Base-by-base conservation (phyloP, 2,329 filamentous ascomycete species). In the Graphilbum ipis-grandicollis region DNA sequence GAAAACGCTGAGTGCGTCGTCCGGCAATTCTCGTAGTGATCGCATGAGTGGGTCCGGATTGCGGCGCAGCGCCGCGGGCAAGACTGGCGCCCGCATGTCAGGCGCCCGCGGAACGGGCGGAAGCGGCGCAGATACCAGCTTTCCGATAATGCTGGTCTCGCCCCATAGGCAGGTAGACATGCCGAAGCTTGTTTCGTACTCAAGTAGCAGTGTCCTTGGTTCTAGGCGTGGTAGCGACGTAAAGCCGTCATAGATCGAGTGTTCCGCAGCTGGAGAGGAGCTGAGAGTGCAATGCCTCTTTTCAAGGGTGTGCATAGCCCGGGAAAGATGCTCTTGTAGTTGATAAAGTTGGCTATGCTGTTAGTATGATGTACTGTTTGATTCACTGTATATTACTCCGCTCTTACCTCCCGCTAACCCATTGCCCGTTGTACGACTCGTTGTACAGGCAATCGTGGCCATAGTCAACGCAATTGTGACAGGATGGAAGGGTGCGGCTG, bases 381-480 rank as follows among this genome's bases (percentile, higher is more conserved):
- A n/a, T n/a, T n/a, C n/a, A n/a, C n/a, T n/a, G n/a, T n/a, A n/a
- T n/a, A n/a, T n/a, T n/a, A n/a, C n/a, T n/a, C n/a, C n/a, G n/a
- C n/a, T n/a, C n/a, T 7, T 23, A 30, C 34, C 18, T 29, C 21
- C 34, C 34, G 14, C 13, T 21, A 9, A 35, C 17, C 23, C n/a
- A 19, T 10, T 21, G 15, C 12, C 25, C 17, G 7, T 17, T 30
- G 9, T 22, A 35, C 4, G 34, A 19, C 14, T 35, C 34, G 2
- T 28, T 14, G 19, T 35, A 35, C 14, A 19, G 19, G 19, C 34
- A 35, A 10, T 28, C 17, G 2, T 19, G 23, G 7, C 25, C 12
- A 19, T 29, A 35, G 19, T 35, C 34, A n/a, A 19, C 9, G n/a
- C 34, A 35, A 19, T 35, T 35, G 34, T 35, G 25, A 25, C 34